Conservation (phyloP, 768 basidiomycete genomes). For the Flagelloscypha sp. region DNA sequence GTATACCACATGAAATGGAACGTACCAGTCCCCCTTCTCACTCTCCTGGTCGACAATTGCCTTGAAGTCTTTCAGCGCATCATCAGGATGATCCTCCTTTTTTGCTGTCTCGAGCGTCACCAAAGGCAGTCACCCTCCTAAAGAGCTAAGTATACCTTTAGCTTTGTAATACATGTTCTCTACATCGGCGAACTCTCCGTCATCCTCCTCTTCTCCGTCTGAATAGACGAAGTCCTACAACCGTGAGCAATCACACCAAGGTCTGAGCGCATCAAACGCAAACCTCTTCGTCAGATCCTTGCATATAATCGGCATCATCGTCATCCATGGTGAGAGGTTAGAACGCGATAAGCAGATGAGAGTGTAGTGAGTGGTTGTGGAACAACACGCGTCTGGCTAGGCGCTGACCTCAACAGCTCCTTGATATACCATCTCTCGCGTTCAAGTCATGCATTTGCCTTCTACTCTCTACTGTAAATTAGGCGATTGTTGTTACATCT, state of each 20-base stretch:
- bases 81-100: slow-evolving; percentile 92
- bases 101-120: slow-evolving; percentile 61
- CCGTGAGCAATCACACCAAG: slow-evolving; percentile 28
- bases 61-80: slow-evolving; percentile 82
- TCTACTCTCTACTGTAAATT: no score
- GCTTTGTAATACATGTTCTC: slow-evolving; percentile 99
- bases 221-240: slow-evolving; percentile 97
- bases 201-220: slow-evolving; percentile 78
- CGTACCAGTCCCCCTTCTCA: slow-evolving; percentile 92
- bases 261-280: slow-evolving; percentile 9
- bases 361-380: no score
- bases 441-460: no score
- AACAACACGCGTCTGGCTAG: no score
- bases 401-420: no score
- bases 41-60: slow-evolving; percentile 84
- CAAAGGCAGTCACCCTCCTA: no score
- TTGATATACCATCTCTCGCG: no score
- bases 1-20: slow-evolving; percentile 2
- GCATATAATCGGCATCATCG: slow-evolving; percentile 92
- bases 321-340: slow-evolving; percentile 60
- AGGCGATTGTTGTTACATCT: no score
- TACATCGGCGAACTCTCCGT: slow-evolving; percentile 75
- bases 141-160: slow-evolving; percentile 57
- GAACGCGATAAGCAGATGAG: no score
- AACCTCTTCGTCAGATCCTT: slow-evolving; percentile 81